Percentiles rank a stretch among this genome's conserved stretches.
Conservation (phyloP, 2,329 filamentous ascomycete species). For the Raffaelea arxii region DNA sequence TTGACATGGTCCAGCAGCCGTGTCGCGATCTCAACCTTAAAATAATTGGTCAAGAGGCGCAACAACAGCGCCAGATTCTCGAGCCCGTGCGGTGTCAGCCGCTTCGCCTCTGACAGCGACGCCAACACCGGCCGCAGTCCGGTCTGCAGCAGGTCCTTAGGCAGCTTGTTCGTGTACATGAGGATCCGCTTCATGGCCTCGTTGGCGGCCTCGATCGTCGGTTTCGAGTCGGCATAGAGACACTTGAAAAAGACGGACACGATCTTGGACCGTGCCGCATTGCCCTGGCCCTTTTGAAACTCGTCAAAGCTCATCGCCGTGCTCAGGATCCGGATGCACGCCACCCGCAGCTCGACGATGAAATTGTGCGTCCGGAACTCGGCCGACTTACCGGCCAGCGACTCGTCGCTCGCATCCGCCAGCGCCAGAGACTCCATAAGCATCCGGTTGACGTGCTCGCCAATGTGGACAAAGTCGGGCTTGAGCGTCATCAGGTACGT, state of each 20-base stretch:
- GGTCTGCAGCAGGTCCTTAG: constrained; percentile 90
- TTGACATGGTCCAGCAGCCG: constrained; percentile 92
- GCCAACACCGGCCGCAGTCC: constrained; percentile 91
- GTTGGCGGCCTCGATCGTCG: constrained; percentile 90
- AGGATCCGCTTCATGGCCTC: constrained; percentile 81
- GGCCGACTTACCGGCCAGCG: constrained; percentile 79
- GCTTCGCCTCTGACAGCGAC: constrained; percentile 88
- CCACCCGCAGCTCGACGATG: constrained; percentile 83
- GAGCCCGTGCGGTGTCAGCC: constrained; percentile 77
- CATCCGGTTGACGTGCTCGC: constrained; percentile 80
- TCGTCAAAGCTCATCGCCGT: constrained; percentile 91
- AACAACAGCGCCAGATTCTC: constrained; percentile 85
- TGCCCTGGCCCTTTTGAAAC: constrained; percentile 67
- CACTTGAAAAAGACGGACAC: constrained; percentile 98
- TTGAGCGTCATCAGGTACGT: constrained; percentile 90
- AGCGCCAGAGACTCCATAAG: constrained; percentile 89
- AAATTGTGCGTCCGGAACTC: constrained; percentile 94
- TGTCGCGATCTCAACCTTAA: constrained; percentile 95
- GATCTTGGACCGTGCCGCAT: constrained; percentile 59
- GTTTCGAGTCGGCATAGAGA: constrained; percentile 83
- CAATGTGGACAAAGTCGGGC: constrained; percentile 80
- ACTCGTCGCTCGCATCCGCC: constrained; percentile 90
- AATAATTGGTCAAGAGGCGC: constrained; percentile 91
- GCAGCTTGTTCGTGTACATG: constrained; percentile 79
- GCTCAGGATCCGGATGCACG: constrained; percentile 86